Evolutionary conservation across 129 eudicot species (phyloP), one percentile per base, ranked within the genome.

Genomic region (Lonicera japonica): DNA sequence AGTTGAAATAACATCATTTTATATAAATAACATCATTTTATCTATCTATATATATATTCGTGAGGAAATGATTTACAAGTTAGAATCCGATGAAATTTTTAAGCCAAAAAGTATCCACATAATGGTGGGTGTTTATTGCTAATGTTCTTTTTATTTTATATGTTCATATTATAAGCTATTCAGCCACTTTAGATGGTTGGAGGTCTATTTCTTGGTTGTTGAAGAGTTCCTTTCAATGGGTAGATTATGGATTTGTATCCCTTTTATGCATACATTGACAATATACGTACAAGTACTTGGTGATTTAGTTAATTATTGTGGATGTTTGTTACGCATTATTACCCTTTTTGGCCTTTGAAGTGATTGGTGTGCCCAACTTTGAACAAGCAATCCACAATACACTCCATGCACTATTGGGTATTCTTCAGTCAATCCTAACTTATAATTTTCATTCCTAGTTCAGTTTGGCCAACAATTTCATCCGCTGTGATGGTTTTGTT

Each of bases 171-270:
- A 55, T 5, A 61, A 56, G 55, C 55, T 50, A 45, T 15, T 11
- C 14, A 50, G 25, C 23, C 62, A 38, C 53, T 58, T 65, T 22
- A 18, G 13, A 19, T 41, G 8, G 91, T 61, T 87, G 70, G 67
- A 64, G 72, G 95, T 87, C 83, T 8, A 63, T 83, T 58, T 87
- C 86, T 36, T 67, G 46, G 65, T 83, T 62, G 85, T 66, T 47
- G 39, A 18, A 25, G 64, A 67, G 86, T 73, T 63, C 36, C 78
- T 76, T 56, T 77, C 75, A 5, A 43, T 8, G 46, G 57, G 66
- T 66, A 54, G 64, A 70, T 64, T 47, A 72, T 67, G 54, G 65
- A 81, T 77, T 74, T 77, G 80, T 58, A 78, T 18, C 11, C 15
- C 19, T 54, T 63, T 63, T 34, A 8, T 43, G 45, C 8, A 57